These are phyloP conservation scores for Sextonia rubra DNA, from an alignment of 164 flowering plant species.

Conservation along the genomic window DNA sequence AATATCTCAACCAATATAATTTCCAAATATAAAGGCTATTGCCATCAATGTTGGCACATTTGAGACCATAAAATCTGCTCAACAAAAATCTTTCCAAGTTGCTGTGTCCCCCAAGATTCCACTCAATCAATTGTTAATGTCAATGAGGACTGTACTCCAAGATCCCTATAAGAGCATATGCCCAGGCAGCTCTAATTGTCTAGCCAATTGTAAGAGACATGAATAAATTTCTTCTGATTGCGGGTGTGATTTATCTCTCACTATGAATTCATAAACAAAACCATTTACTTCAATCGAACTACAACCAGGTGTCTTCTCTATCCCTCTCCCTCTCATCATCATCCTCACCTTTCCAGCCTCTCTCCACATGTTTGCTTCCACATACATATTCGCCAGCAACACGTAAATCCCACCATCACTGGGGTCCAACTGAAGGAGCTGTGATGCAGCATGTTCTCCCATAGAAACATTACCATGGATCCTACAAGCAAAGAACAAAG, in stretches of 20 bases:
- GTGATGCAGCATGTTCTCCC: constrained; percentile 58
- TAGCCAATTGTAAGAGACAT: constrained; percentile 40
- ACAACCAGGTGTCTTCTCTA: constrained; percentile 76
- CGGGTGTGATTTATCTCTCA: constrained; percentile 59
- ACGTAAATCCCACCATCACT: constrained; percentile 68
- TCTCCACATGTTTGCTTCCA: constrained; percentile 60
- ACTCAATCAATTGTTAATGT: too few relatives aligned
- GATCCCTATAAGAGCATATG: neutral
- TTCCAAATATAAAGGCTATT: too few relatives aligned
- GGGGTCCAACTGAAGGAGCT: constrained; percentile 66
- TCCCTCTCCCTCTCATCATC: constrained; percentile 59
- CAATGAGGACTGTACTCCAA: too few relatives aligned
- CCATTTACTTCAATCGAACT: constrained; percentile 71
- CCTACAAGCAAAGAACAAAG: constrained; percentile 60
- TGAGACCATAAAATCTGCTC: too few relatives aligned
- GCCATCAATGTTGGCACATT: too few relatives aligned
- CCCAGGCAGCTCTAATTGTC: constrained; percentile 38
- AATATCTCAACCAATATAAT: too few relatives aligned
- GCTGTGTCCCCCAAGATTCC: too few relatives aligned
- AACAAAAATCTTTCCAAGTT: too few relatives aligned
- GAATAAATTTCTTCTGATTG: constrained; percentile 37
- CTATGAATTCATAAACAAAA: constrained; percentile 47
- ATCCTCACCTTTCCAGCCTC: constrained; percentile 49
- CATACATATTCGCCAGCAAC: constrained; percentile 60
- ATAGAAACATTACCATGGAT: constrained; percentile 45